Base-by-base conservation (phyloP, 306 rosid species). In the Castanospermum australe region DNA sequence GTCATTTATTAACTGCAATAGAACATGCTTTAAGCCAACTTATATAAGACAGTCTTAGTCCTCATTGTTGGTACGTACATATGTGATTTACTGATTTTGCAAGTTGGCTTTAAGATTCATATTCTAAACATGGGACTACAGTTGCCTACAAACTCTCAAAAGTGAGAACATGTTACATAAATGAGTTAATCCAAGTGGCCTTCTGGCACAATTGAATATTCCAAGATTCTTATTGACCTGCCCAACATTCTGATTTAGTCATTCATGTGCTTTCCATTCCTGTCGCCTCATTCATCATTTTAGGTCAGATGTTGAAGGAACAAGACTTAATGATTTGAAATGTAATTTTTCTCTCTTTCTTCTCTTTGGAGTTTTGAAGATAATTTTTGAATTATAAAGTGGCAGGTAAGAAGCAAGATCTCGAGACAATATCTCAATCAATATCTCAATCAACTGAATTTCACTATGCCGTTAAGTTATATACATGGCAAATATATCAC, bases 401-500 rank as follows among this genome's bases (percentile, higher is more conserved):
- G 42, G 59, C 8, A 45, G 48, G 6, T 18, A 17, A 11, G 63
- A 47, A 66, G 47, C 28, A 48, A 70, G 77, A 76, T 28, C 54
- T 76, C 36, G 61, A 14, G 14, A 69, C 44, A 70, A 28, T 48
- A 48, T 80, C 60, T 68, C 5, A 41, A 67, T 57, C 38, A 70
- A 28, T 48, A 48, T 80, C 60, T 68, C 5, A 41, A 67, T 57
- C 38, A n/a, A 61, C 70, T 38, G 28, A 75, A 82, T 60, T 74
- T 71, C 73, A 51, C 81, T 57, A 44, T 47, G 71, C 12, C 61
- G 59, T 21, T 20, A 75, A 82, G 68, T 63, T 64, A 76, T 79
- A 76, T 82, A 82, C 88, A 87, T 10, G 41, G 9, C 25, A 64
- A 78, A 71, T 62, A 74, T 17, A 64, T 44, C 75, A 51, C 70